Evolutionary conservation across 345 rosid genomes (phyloP), one percentile per base, ranked within the genome.

Genomic region (Erysimum cheiranthoides): DNA sequence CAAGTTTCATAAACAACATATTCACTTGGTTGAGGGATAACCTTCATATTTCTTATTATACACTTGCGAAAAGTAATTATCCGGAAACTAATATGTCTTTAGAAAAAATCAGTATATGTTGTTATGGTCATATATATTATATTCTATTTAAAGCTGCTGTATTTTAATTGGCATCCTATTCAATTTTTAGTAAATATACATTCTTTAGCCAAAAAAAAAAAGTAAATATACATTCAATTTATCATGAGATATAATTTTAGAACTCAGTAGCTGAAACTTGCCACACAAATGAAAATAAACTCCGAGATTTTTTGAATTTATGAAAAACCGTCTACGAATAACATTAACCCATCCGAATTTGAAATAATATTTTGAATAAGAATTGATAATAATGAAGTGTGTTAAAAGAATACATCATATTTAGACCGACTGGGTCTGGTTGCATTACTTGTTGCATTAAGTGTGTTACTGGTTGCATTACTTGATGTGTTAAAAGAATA

Each of bases 1-100:
- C 21, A 61, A 69, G n/a, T 52, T 32, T 40, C 42, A 51, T 45
- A 40, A 18, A 68, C 30, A 50, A 13, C 31, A 39, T 5, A 27
- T 40, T 75, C 63, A 68, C 39, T 75, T 68, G 38, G 32, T 49
- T 59, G 21, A 57, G 28, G 60, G 49, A 56, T 66, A 31, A 32
- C 57, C 65, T 49, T 39, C 68, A 67, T 45, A 34, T 21, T 21
- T 49, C 62, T 43, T 27, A 28, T 16, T 46, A 57, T 35, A 39
- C 35, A 66, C 49, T 45, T 74, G 6, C 35, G 11, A 35, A 63
- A 63, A 0, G 53, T 31, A 25, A 0, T 35, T 8, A 47, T 36
- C 59, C 5, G 8, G 1, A 70, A 43, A 27, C 36, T 11, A 39
- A 40, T 10, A n/a, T 39, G 5, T 17, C 36, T 35, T 13, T 12